phyloP scores from a whole-genome alignment of 1,139 yeast genomes.

The Debaryomyces singareniensis region DNA sequence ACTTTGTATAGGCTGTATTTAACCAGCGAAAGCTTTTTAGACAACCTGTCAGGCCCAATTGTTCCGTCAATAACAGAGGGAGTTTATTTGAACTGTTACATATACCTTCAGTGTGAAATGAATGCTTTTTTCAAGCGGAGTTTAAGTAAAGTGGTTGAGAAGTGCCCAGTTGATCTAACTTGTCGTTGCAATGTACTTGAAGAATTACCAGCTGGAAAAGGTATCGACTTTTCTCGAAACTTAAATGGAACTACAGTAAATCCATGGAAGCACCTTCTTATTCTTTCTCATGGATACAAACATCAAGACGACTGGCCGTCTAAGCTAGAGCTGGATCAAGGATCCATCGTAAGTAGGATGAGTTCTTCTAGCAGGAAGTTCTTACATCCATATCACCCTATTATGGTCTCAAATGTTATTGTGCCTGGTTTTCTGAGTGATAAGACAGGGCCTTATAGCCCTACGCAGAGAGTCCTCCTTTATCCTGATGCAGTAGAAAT shows the following conservation, averaged over 20 bases:
- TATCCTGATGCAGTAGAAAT: conserved; percentile 51
- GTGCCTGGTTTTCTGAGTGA: conserved; percentile 9
- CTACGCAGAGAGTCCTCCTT: conserved; percentile 27
- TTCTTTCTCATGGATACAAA: conserved; percentile 34
- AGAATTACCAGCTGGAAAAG: conserved; percentile 33
- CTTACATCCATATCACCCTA: conserved; percentile 43
- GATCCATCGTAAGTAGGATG: conserved; percentile 32
- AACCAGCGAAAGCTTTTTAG: too few species aligned
- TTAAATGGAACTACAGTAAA: conserved; percentile 43
- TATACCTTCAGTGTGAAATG: too few species aligned
- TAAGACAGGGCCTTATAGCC: too few species aligned
- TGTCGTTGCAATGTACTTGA: conserved; percentile 53
- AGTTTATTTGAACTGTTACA: too few species aligned
- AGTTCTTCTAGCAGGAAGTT: conserved; percentile 20
- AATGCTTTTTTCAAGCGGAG: conserved; percentile 4
- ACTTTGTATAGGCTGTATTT: conserved; percentile 30
- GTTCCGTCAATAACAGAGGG: too few species aligned
- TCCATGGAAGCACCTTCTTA: conserved; percentile 52
- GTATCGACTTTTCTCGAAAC: conserved; percentile 32
- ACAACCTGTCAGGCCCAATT: too few species aligned
- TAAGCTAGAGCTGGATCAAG: conserved; percentile 44
- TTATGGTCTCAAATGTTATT: conserved; percentile 39
- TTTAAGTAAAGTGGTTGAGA: conserved; percentile 9
- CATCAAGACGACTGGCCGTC: conserved; percentile 47
- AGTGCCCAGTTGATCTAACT: conserved; percentile 56